phyloP scores from a whole-genome alignment of 176 grass and related monocot genomes.

The Aechmea fasciata region DNA sequence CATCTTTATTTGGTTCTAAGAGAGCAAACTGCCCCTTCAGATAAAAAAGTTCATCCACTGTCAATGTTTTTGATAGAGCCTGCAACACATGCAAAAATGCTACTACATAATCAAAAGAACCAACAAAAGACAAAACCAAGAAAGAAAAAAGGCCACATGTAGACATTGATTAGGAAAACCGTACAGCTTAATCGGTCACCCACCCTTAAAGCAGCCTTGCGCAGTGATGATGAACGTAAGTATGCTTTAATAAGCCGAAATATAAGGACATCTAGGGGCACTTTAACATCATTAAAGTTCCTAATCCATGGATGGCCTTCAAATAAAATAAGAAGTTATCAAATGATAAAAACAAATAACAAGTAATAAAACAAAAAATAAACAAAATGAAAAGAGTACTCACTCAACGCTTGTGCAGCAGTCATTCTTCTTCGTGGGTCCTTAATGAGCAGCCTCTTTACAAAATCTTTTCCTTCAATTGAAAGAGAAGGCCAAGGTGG shows the following conservation, averaged over 20 bases:
- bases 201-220: constrained; percentile 70
- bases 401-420: constrained; percentile 67
- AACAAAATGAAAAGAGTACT: constrained; percentile 12
- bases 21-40: constrained; percentile 64
- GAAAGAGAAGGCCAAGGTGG: constrained; percentile 66
- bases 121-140: constrained; percentile 9
- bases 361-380: background rate
- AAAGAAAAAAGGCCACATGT: background rate
- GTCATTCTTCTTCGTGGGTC: constrained; percentile 91
- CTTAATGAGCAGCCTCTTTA: constrained; percentile 61
- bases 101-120: constrained; percentile 10
- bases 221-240: constrained; percentile 57
- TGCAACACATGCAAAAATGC: constrained; percentile 28
- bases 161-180: background rate
- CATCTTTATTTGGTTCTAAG: constrained; percentile 61
- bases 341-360: background rate
- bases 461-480: constrained; percentile 69
- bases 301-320: constrained; percentile 89
- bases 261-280: constrained; percentile 60
- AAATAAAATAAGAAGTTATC: constrained; percentile 13
- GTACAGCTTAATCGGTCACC: constrained; percentile 4
- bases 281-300: constrained; percentile 61
- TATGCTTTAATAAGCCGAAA: constrained; percentile 76
- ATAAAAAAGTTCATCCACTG: constrained; percentile 72
- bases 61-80: constrained; percentile 73